Evolutionary conservation across 108 stramenopile species (phyloP).

Genomic region (Nannochloropsis granulata): DNA sequence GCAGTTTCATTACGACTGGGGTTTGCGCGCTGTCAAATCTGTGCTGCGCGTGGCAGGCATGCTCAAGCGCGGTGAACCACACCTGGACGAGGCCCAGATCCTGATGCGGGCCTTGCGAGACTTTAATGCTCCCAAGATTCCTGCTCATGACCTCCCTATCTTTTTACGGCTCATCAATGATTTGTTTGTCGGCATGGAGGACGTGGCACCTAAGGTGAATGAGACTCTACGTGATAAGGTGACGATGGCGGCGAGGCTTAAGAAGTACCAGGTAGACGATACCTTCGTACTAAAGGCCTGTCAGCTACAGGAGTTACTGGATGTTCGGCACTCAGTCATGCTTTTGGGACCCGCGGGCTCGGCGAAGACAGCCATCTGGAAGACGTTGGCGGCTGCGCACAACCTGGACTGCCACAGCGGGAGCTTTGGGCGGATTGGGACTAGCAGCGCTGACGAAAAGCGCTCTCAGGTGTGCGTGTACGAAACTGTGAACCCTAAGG

Average conservation of each 20-base stretch:
- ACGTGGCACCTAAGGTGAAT: constrained; percentile 59
- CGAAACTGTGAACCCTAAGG: constrained; percentile 76
- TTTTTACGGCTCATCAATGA: constrained; percentile 69
- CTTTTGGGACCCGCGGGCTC: constrained; percentile 70
- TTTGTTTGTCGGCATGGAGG: constrained; percentile 63
- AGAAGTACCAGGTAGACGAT: constrained; percentile 36
- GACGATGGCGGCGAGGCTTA: constrained; percentile 46
- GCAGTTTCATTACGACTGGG: constrained; percentile 82
- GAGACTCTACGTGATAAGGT: constrained; percentile 53
- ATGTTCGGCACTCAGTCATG: constrained; percentile 79
- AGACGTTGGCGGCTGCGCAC: constrained; percentile 58
- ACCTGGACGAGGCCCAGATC: constrained; percentile 61
- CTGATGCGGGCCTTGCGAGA: constrained; percentile 78
- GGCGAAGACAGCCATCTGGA: constrained; percentile 78
- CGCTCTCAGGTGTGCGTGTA: constrained; percentile 54
- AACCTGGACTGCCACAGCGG: constrained; percentile 48
- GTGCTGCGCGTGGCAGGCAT: constrained; percentile 70
- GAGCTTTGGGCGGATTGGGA: not conserved
- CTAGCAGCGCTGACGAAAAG: constrained; percentile 12
- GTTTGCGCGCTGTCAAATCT: constrained; percentile 71
- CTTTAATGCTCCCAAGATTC: constrained; percentile 82
- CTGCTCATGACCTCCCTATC: constrained; percentile 64
- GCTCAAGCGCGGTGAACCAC: constrained; percentile 71
- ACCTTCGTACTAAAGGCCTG: constrained; percentile 37
- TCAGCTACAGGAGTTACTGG: constrained; percentile 58